phyloP scores from a whole-genome alignment of 495 filamentous ascomycete genomes.

The Trichoderma asperelloides region DNA sequence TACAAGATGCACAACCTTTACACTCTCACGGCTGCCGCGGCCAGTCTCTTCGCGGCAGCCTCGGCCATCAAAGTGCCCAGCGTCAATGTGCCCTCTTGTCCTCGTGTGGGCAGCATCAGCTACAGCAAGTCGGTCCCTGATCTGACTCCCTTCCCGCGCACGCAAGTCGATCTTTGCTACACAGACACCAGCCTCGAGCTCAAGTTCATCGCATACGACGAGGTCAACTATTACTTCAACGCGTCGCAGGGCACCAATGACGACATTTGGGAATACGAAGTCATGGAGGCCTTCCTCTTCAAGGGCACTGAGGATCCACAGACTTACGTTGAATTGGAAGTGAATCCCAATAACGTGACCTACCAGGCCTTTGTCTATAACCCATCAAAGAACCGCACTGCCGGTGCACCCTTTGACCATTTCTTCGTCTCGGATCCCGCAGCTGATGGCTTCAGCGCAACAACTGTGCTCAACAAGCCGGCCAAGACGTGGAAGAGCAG shows the following conservation, averaged over 20 bases:
- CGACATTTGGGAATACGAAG: conserved; percentile 25
- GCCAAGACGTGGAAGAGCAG: conserved; percentile 20
- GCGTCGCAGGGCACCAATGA: conserved; percentile 22
- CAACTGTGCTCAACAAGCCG: conserved; percentile 20
- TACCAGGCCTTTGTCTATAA: conserved; percentile 31
- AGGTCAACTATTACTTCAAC: conserved; percentile 27
- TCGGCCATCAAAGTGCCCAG: neutral
- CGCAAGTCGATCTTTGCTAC: conserved; percentile 26
- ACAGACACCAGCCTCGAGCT: conserved; percentile 21
- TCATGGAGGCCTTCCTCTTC: conserved; percentile 27
- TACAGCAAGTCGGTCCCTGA: conserved; percentile 23
- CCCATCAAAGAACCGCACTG: conserved; percentile 23
- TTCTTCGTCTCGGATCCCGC: conserved; percentile 18
- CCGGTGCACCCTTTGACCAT: conserved; percentile 18
- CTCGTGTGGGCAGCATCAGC: conserved; percentile 18
- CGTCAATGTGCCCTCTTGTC: conserved; percentile 20
- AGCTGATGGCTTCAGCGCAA: conserved; percentile 20
- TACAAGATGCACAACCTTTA: neutral
- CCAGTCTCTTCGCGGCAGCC: neutral
- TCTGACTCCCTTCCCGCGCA: conserved; percentile 19
- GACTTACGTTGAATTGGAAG: conserved; percentile 27
- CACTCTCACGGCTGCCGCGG: neutral
- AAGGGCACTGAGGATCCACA: conserved; percentile 25
- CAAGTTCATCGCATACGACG: conserved; percentile 22
- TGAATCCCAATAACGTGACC: conserved; percentile 27